Conservation (phyloP, 306 rosid genomes). For the Elaeagnus macrophylla region DNA sequence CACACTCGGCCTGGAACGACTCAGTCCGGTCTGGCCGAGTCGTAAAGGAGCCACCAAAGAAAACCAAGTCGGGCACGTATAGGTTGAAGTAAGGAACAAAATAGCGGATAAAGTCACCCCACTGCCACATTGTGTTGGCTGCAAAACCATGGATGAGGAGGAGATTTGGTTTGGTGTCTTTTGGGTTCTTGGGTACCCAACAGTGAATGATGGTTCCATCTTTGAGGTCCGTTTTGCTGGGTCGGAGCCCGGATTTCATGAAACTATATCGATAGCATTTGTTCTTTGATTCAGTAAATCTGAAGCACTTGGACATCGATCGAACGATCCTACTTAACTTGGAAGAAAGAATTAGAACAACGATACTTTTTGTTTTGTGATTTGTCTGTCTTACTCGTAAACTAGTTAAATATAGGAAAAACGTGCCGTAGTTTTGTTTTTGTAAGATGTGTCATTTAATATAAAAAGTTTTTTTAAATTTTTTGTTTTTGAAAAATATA, state of each 20-base stretch:
- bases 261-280: slow-evolving; percentile 42
- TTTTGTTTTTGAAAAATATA: too few species aligned
- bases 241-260: slow-evolving; percentile 54
- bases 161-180: slow-evolving; percentile 46
- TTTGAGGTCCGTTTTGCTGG: slow-evolving; percentile 41
- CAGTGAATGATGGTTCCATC: slow-evolving; percentile 73
- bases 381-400: too few species aligned
- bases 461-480: too few species aligned
- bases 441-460: too few species aligned
- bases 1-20: slow-evolving; percentile 67
- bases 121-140: slow-evolving; percentile 79
- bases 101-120: slow-evolving; percentile 46
- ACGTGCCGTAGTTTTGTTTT: too few species aligned
- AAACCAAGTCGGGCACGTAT: slow-evolving; percentile 76
- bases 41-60: slow-evolving; percentile 68
- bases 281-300: slow-evolving; percentile 50
- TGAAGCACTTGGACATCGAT: slow-evolving; percentile 41
- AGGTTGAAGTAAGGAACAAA: slow-evolving; percentile 47
- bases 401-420: too few species aligned
- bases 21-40: slow-evolving; percentile 53
- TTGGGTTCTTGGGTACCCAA: slow-evolving; percentile 59
- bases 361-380: neutral
- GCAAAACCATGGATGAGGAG: slow-evolving; percentile 79
- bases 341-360: neutral
- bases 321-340: too few species aligned